Base-by-base conservation (phyloP, 2,329 filamentous ascomycete species). In the Penicillium decumbens region DNA sequence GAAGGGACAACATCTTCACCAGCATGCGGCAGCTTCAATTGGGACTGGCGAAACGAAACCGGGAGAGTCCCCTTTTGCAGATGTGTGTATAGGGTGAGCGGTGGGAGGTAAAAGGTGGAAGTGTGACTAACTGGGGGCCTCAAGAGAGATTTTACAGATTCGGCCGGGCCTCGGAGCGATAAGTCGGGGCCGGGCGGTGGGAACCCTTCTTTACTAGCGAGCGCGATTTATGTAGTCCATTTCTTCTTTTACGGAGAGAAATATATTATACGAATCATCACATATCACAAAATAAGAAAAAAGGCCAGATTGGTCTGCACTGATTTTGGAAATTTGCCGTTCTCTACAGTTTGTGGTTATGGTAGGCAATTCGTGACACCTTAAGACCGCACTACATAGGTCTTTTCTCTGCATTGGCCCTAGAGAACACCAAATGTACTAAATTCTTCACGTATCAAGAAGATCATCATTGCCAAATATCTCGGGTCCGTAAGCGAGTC, bases 1-100 rank as follows among this genome's bases (percentile, higher is more conserved):
- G 70, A 67, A 71, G 65, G 60, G 70, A 71, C 59, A 73, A 58
- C 70, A 73, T 72, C 56, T 62, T 72, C 62, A 64, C 65, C 61
- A 68, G 61, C 68, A 71, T 71, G 67, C 67, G 68, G 68, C 67
- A 71, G 65, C 68, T 69, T 63, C 57, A 59, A 64, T 59, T 56
- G 53, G 42, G 43, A 48, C 38, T 47, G 44, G 53, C 53, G 46
- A 45, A 39, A 49, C 45, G 51, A 27, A 27, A 7, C 38, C 51
- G 45, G 51, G 58, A 53, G 54, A 41, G 38, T 47, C 50, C 49
- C 54, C 57, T 48, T 44, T 45, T 47, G 42, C 30, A 43, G 29
- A 29, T 3, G 15, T 18, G 32, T 28, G 27, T 43, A 23, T 33
- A 41, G 45, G 32, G 45, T 24, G 45, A 28, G 45, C 20, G 41